Percentiles rank a stretch among this genome's conserved stretches.
Conservation (phyloP, 2,329 filamentous ascomycete species). For the Nemania sp. region DNA sequence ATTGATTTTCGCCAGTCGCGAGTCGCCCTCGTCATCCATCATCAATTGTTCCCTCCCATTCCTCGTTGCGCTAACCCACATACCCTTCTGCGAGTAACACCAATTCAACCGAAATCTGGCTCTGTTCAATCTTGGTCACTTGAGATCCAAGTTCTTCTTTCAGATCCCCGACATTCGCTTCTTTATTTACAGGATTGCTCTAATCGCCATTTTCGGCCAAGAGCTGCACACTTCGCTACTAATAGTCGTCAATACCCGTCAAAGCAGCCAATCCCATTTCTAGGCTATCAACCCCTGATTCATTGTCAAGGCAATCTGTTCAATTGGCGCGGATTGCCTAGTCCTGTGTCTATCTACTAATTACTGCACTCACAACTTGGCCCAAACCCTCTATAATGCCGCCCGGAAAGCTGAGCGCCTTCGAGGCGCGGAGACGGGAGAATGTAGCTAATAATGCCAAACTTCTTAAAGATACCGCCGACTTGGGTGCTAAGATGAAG, state of each 20-base stretch:
- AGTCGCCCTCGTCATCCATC: slow-evolving; percentile 27
- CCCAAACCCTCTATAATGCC: slow-evolving; percentile 56
- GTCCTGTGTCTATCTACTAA: not conserved
- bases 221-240: not conserved
- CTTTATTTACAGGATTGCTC: not conserved
- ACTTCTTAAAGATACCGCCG: slow-evolving; percentile 80
- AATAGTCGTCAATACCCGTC: not conserved
- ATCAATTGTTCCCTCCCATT: slow-evolving; percentile 24
- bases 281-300: not conserved
- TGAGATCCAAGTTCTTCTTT: not conserved
- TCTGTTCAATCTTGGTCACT: not conserved
- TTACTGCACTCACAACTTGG: not conserved
- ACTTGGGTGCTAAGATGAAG: slow-evolving; percentile 75
- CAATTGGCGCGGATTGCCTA: not conserved
- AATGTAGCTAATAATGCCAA: slow-evolving; percentile 87
- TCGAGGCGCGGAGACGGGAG: slow-evolving; percentile 84
- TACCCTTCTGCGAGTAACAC: not conserved
- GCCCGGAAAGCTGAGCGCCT: slow-evolving; percentile 76
- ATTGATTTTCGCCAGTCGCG: slow-evolving; percentile 35
- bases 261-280: not conserved
- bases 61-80: not conserved
- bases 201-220: not conserved
- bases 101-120: not conserved
- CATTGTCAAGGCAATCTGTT: not conserved
- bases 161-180: not conserved